These are phyloP conservation scores for Boletus pseudopeckii DNA, from an alignment of 768 basidiomycete species.

Conservation along the genomic window DNA sequence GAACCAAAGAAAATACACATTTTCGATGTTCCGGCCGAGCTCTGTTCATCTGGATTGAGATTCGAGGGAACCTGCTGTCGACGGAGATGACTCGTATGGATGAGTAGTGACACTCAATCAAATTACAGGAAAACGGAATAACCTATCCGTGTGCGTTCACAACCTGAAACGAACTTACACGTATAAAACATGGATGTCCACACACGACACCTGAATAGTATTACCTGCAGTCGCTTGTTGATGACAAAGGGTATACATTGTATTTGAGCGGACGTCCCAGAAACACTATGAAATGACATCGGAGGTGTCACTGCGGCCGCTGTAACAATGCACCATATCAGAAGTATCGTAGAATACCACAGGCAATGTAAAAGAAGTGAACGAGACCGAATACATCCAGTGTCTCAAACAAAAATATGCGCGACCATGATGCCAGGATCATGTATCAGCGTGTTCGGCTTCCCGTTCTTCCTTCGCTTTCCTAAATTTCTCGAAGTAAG, in stretches of 20 bases:
- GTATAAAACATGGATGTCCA: background rate
- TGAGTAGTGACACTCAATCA: background rate
- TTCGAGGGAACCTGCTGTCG: too few relatives aligned
- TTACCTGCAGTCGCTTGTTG: background rate
- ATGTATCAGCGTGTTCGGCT: constrained; percentile 3
- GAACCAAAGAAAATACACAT: too few relatives aligned
- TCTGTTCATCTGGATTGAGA: too few relatives aligned
- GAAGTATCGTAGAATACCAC: constrained; percentile 2
- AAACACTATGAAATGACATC: constrained; percentile 2
- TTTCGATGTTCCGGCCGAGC: too few relatives aligned
- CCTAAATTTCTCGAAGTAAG: constrained; percentile 18
- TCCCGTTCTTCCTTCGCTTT: constrained; percentile 15
- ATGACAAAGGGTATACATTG: constrained; percentile 4
- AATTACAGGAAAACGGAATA: background rate
- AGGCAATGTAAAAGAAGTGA: background rate
- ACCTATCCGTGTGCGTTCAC: background rate
- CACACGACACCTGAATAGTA: background rate
- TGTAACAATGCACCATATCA: constrained; percentile 10
- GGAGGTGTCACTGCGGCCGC: background rate
- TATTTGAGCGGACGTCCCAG: background rate
- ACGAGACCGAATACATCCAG: constrained; percentile 3
- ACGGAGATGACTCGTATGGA: background rate
- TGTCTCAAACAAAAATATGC: background rate
- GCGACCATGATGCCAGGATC: background rate
- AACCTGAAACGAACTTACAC: background rate